These are phyloP conservation scores for Umbelopsis sp. DNA, from an alignment of 192 early-diverging fungal genomes.

Conservation along the genomic window DNA sequence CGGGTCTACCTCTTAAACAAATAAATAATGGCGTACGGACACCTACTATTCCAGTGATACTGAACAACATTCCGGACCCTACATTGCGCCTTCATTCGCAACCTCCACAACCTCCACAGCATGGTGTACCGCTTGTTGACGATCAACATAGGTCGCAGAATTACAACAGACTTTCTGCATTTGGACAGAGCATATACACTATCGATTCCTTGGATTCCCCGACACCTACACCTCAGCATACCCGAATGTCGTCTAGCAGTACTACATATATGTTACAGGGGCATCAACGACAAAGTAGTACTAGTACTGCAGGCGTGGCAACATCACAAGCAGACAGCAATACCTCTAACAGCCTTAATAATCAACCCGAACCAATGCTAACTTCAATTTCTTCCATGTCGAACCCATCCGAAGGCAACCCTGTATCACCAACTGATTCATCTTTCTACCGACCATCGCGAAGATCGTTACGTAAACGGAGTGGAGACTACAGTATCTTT, in stretches of 20 bases:
- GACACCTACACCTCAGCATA: not conserved
- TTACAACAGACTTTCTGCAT: not conserved
- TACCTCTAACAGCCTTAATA: not conserved
- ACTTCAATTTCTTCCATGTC: not conserved
- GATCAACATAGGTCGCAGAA: not conserved
- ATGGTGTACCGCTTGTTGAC: not conserved
- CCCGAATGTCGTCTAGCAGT: not conserved
- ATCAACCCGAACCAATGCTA: not conserved
- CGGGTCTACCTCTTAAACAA: not conserved
- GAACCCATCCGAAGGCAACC: not conserved
- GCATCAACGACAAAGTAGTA: not conserved
- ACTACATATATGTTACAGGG: not conserved
- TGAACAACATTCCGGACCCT: not conserved
- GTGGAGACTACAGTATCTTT: not conserved
- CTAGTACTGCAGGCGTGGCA: not conserved
- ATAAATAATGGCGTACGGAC: not conserved
- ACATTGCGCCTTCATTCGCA: not conserved
- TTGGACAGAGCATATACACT: not conserved
- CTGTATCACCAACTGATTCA: slow-evolving; percentile 11
- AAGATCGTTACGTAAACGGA: slow-evolving; percentile 6
- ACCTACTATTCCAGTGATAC: not conserved
- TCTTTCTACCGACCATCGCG: slow-evolving; percentile 9
- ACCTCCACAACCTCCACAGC: not conserved
- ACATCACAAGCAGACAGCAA: slow-evolving; percentile 14
- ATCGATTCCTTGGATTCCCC: not conserved